Percentiles rank a stretch among this genome's conserved stretches.
Conservation (phyloP, 1,284 basidiomycete genomes). For the Malassezia vespertilionis region DNA sequence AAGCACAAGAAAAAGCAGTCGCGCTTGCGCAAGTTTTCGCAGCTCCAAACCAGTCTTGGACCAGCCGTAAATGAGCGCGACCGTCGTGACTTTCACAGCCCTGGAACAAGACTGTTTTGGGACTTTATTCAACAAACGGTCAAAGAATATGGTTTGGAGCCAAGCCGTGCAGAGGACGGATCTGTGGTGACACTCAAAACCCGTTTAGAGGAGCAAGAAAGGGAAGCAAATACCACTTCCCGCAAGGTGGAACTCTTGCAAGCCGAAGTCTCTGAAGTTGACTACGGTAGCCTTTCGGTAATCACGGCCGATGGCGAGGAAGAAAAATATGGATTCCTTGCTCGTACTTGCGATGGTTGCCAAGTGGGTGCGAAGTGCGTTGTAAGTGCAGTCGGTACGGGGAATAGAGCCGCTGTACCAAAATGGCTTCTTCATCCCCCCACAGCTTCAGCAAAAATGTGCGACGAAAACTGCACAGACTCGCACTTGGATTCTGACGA, state of each 20-base stretch:
- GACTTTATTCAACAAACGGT: constrained; percentile 32
- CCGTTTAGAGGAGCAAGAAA: too few species aligned
- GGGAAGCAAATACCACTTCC: too few species aligned
- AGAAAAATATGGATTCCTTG: constrained; percentile 9
- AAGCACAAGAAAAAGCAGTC: constrained; percentile 47
- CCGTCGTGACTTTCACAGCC: constrained; percentile 46
- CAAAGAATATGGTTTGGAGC: constrained; percentile 23
- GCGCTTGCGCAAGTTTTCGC: constrained; percentile 1
- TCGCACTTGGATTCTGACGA: too few species aligned
- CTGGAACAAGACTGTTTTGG: constrained; percentile 39
- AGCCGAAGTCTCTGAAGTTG: constrained; percentile 11
- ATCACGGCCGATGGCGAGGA: too few species aligned
- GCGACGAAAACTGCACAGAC: too few species aligned
- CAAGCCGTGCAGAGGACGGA: too few species aligned
- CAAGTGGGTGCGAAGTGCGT: constrained; percentile 22
- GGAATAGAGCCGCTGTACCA: too few species aligned
- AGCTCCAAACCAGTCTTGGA: constrained; percentile 13
- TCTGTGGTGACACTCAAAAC: too few species aligned
- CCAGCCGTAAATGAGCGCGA: constrained; percentile 47
- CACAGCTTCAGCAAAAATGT: too few species aligned
- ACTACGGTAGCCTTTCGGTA: constrained; percentile 14
- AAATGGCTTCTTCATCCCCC: too few species aligned
- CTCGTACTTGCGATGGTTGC: constrained; percentile 9
- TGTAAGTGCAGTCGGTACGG: constrained; percentile 44
- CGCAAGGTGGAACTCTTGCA: too few species aligned